Evolutionary conservation across 306 rosid species (phyloP).

Genomic region (Citrullus mucosospermus): DNA sequence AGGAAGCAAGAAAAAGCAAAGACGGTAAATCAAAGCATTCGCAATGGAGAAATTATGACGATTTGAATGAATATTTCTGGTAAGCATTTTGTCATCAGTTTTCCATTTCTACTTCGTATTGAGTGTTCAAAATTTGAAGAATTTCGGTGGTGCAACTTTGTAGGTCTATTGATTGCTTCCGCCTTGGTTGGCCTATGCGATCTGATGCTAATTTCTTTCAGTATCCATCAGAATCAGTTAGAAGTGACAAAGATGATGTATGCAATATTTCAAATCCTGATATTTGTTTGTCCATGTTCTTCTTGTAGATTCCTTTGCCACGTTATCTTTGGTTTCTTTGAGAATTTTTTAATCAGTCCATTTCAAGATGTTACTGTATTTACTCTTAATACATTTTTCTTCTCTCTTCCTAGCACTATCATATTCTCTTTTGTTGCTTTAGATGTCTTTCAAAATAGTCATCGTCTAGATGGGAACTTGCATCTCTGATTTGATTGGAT

Average conservation of each 20-base stretch:
- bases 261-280: not conserved
- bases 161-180: slow-evolving; percentile 82
- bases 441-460: not conserved
- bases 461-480: not conserved
- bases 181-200: slow-evolving; percentile 93
- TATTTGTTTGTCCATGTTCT: not conserved
- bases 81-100: slow-evolving; percentile 16
- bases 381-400: not conserved
- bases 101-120: not conserved
- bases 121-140: not conserved
- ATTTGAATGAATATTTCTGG: slow-evolving; percentile 91
- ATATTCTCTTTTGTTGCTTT: not conserved
- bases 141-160: slow-evolving; percentile 17
- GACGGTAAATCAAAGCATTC: slow-evolving; percentile 79
- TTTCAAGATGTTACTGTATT: not conserved
- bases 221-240: slow-evolving; percentile 10
- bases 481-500: not conserved
- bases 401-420: not conserved
- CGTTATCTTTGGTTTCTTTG: not conserved
- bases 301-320: not conserved
- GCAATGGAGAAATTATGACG: slow-evolving; percentile 97
- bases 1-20: slow-evolving; percentile 64
- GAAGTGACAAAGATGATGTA: slow-evolving; percentile 48
- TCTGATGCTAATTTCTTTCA: slow-evolving; percentile 61
- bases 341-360: not conserved